Evolutionary conservation across 2,329 filamentous ascomycete genomes (phyloP).

Genomic region (Fusarium guadeloupense): DNA sequence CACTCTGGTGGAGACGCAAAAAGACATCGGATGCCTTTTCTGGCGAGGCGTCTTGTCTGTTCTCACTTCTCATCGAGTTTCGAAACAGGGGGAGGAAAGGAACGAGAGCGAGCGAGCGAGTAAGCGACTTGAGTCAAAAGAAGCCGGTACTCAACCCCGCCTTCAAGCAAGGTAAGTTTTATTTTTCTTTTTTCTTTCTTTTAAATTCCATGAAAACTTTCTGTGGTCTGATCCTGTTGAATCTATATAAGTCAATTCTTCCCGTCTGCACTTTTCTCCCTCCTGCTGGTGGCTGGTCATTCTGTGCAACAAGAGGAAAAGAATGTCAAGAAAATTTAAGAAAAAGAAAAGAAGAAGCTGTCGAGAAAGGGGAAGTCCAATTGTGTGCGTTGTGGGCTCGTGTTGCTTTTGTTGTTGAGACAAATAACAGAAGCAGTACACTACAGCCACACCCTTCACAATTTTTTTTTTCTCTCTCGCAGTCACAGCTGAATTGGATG

Average conservation of each 20-base stretch:
- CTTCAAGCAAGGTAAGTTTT: constrained; percentile 12
- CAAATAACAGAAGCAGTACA: constrained; percentile 21
- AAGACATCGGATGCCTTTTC: constrained; percentile 27
- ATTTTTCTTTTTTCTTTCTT: constrained; percentile 4
- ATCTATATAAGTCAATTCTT: constrained; percentile 16
- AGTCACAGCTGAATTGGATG: constrained; percentile 36
- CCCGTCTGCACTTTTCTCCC: constrained; percentile 24
- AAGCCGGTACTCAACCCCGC: constrained; percentile 23
- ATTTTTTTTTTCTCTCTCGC: too few relatives aligned
- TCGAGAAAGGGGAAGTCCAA: constrained; percentile 29
- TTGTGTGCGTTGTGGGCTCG: constrained; percentile 35
- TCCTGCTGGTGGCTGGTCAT: constrained; percentile 29
- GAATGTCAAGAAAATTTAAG: constrained; percentile 12
- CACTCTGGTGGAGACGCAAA: constrained; percentile 36
- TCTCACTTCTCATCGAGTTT: constrained; percentile 25
- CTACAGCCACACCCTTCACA: constrained; percentile 35
- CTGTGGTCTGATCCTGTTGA: constrained; percentile 26
- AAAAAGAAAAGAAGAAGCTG: constrained; percentile 30
- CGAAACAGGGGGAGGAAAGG: constrained; percentile 26
- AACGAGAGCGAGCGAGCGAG: neutral
- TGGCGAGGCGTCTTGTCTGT: constrained; percentile 29
- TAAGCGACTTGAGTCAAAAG: constrained; percentile 10
- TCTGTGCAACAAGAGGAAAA: constrained; percentile 22
- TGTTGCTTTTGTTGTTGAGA: constrained; percentile 38
- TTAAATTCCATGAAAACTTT: constrained; percentile 16